Conservation (phyloP, 805 yeast species). For the Martiniozyma abietophila region DNA sequence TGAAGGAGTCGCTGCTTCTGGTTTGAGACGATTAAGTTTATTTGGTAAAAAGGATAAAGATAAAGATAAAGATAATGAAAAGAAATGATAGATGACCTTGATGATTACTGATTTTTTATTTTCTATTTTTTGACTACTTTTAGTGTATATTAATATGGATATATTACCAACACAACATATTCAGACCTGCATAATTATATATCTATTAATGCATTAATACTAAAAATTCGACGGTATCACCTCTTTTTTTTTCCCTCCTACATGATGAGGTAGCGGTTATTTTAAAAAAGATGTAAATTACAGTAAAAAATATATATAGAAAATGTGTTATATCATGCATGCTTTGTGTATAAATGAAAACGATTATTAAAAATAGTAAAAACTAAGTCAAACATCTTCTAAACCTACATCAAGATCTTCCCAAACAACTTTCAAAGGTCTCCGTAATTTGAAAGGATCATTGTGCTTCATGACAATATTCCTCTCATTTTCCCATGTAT, state of each 20-base stretch:
- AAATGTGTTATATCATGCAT: neutral
- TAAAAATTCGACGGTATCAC: neutral
- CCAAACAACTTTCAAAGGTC: conserved; percentile 59
- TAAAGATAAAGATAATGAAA: conserved; percentile 18
- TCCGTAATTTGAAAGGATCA: conserved; percentile 40
- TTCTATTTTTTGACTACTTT: neutral
- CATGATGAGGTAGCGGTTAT: neutral
- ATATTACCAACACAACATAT: neutral
- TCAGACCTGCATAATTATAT: neutral
- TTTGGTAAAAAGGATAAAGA: conserved; percentile 24
- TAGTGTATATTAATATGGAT: no score
- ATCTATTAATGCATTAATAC: neutral
- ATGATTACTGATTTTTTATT: neutral
- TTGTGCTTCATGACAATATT: conserved; percentile 66
- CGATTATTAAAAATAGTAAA: no score
- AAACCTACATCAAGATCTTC: no score
- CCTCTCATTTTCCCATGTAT: conserved; percentile 66
- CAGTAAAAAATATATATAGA: neutral
- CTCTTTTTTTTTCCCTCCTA: neutral
- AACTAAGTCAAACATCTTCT: no score
- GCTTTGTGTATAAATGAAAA: no score
- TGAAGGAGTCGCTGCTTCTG: conserved; percentile 16
- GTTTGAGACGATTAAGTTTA: conserved; percentile 24
- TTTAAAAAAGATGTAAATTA: neutral
- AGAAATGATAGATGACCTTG: neutral